Evolutionary conservation across 495 filamentous ascomycete genomes (phyloP), one percentile per base, ranked within the genome.

Genomic region (Annulohypoxylon moriforme): DNA sequence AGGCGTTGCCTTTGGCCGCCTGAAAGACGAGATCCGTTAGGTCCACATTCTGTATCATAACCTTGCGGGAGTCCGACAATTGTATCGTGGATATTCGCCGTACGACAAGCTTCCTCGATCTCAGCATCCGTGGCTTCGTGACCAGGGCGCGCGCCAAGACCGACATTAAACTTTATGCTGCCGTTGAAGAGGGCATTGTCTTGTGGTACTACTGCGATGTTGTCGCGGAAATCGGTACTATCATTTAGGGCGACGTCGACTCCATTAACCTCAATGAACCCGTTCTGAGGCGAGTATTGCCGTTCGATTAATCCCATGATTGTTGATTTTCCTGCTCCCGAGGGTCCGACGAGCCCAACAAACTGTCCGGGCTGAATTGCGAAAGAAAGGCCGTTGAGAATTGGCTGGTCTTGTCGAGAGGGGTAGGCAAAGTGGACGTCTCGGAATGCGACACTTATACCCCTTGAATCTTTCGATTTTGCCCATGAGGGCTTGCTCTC

Each of bases 1-100:
- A 92, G 75, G 20, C 89, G 81, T 68, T 92, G 90, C 52, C 87
- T 88, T 67, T 92, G 88, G 1, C 88, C 88, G 29, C 88, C 88
- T 16, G 87, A 89, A 34, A 92, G 85, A 18, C 86, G 81, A 1
- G 82, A 80, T 6, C 89, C 90, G 55, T 85, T 86, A 1, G 82
- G 78, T 0, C 90, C 90, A 13, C 88, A 81, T 33, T 80, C 64
- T 0, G 86, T 89, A 18, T 80, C 83, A 40, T 85, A 81, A 46
- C 84, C 88, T 42, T 87, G 65, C 16, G 85, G 83, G 46, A 90
- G 75, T 55, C 5, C 78, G 66, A 73, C 86, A 86, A 73, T 71
- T 59, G 84, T 89, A 44, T 77, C 71, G 57, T 76, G 68, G 25
- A 77, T 64, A 44, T 82, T 78, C 53, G 78, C 80, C 27, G 24